Evolutionary conservation across 305 asterid genomes (phyloP), one percentile per base, ranked within the genome.

Genomic region (Stenogyne calaminthoides): DNA sequence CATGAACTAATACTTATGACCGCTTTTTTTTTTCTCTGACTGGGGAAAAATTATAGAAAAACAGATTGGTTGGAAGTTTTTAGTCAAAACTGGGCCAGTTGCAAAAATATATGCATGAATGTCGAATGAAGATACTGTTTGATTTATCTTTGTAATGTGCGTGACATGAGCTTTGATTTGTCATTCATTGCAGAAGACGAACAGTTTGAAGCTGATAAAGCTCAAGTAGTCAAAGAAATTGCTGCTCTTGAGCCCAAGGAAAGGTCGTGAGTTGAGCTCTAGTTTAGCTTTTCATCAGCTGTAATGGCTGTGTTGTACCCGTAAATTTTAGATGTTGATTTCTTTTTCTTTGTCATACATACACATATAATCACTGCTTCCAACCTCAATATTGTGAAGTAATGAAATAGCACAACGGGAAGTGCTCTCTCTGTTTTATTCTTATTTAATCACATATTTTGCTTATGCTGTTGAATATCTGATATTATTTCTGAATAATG

Each of bases 141-240:
- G 6, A 2, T 54, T 54, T 54, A n/a, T 22, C 5, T n/a, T n/a
- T 3, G 18, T 12, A 32, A 36, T 64, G 25, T 2, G 15, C 18
- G 54, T 52, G n/a, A 65, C 39, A 61, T 67, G 67, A 74, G 46
- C 25, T 5, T 34, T 62, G 32, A n/a, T 47, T 72, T 56, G 36
- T 32, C 7, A 32, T n/a, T 76, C 27, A 68, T 37, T 81, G 63
- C 89, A 95, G 99, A 92, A 88, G 98, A 95, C 25, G 98, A 90
- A 64, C 96, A 89, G 80, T 95, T 95, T 76, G 98, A 95, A 80
- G 96, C 97, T 2, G 97, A 95, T 77, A 95, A 95, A 84, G 90
- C 97, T n/a, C 96, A 88, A 82, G 99, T 95, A 4, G 91, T 95
- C 12, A 90, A 76, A 87, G 98, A 95, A 82, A 95, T 95, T 34